Conservation (phyloP, 2,329 filamentous ascomycete species). For the Alternaria triticina region DNA sequence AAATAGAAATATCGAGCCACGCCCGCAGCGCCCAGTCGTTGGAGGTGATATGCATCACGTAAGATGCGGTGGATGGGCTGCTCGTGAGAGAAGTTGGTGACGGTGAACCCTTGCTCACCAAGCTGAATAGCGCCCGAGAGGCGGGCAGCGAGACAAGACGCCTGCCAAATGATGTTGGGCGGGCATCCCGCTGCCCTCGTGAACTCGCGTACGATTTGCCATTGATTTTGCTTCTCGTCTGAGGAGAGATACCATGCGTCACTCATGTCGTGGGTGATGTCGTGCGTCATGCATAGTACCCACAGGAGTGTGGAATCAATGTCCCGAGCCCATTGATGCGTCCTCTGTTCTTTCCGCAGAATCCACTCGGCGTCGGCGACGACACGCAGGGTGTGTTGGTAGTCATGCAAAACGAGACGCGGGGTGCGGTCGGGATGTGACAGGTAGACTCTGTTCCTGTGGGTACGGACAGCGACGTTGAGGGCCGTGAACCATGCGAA, state of each 20-base stretch:
- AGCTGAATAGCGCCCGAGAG: neutral
- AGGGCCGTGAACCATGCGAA: neutral
- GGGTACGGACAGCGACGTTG: neutral
- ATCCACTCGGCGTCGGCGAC: neutral
- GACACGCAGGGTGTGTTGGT: conserved; percentile 1
- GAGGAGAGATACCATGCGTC: neutral
- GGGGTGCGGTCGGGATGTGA: neutral
- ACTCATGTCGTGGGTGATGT: neutral
- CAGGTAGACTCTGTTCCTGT: neutral
- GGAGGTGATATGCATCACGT: neutral
- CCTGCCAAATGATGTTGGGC: neutral
- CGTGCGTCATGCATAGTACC: neutral
- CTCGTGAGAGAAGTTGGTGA: neutral
- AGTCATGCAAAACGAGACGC: neutral
- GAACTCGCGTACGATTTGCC: neutral
- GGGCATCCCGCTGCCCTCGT: neutral
- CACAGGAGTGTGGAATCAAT: neutral
- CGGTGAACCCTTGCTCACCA: neutral
- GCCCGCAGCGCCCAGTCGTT: neutral
- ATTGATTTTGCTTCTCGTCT: neutral
- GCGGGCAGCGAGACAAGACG: neutral
- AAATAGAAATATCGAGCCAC: neutral
- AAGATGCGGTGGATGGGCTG: neutral
- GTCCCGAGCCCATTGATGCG: neutral
- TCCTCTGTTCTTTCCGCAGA: neutral